Evolutionary conservation across 2,329 filamentous ascomycete species (phyloP).

Genomic region (Bretziella fagacearum): DNA sequence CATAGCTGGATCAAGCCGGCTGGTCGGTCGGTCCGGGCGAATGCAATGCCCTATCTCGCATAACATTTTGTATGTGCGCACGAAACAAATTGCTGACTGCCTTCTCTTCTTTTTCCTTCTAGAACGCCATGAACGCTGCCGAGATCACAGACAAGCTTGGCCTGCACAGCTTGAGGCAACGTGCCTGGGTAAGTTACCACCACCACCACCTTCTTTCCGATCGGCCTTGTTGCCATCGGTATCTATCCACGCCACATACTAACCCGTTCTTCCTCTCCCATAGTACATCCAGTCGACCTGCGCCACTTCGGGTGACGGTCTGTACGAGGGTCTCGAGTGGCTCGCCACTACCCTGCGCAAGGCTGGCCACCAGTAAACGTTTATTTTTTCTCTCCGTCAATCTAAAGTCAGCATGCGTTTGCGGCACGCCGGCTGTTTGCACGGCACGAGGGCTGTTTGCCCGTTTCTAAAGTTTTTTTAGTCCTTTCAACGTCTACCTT

Average conservation of each 20-base stretch:
- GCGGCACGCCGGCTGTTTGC: slow-evolving; percentile 12
- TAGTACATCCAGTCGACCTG: slow-evolving; percentile 99
- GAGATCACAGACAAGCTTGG: slow-evolving; percentile 99
- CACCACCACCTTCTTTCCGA: background rate
- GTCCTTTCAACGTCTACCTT: slow-evolving; percentile 14
- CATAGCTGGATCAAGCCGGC: background rate
- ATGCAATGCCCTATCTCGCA: background rate
- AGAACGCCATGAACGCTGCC: slow-evolving; percentile 99
- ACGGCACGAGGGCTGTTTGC: slow-evolving; percentile 8
- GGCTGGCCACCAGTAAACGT: slow-evolving; percentile 44
- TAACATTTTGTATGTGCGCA: background rate
- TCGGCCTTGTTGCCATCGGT: background rate
- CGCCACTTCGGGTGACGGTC: slow-evolving; percentile 96
- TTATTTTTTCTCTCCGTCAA: slow-evolving; percentile 4
- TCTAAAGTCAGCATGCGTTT: slow-evolving; percentile 15
- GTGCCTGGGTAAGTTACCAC: slow-evolving; percentile 74
- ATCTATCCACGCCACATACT: slow-evolving; percentile 17
- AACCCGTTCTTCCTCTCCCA: slow-evolving; percentile 4
- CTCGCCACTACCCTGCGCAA: slow-evolving; percentile 71
- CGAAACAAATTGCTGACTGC: slow-evolving; percentile 6
- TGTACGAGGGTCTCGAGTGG: slow-evolving; percentile 97
- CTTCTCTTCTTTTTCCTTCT: slow-evolving; percentile 15
- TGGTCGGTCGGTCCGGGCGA: background rate
- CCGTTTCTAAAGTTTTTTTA: slow-evolving; percentile 13
- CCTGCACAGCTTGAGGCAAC: slow-evolving; percentile 95